These are phyloP conservation scores for Chaetomiaceae sp. DNA, from an alignment of 2,329 filamentous ascomycete genomes.

Conservation along the genomic window DNA sequence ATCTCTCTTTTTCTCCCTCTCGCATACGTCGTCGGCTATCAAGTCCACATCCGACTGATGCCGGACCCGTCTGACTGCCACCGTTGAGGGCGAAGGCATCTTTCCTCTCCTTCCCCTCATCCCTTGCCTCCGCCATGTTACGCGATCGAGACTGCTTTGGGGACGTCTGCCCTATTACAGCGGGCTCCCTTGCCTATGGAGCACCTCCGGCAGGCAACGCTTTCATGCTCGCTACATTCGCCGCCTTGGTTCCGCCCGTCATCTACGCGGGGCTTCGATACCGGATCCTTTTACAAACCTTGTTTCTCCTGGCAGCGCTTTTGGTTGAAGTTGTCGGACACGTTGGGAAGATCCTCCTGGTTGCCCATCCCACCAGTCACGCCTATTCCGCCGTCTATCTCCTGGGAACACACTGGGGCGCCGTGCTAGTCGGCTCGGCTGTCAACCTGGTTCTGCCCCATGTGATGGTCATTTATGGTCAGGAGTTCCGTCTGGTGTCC, in stretches of 20 bases:
- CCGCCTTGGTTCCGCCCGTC: constrained; percentile 24
- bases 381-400: constrained; percentile 41
- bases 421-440: constrained; percentile 41
- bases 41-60: constrained; percentile 4
- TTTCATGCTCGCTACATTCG: constrained; percentile 27
- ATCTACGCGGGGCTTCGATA: constrained; percentile 25
- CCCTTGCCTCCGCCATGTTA: constrained; percentile 16
- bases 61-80: background rate
- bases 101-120: no score
- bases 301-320: constrained; percentile 37
- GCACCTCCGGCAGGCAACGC: constrained; percentile 23
- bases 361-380: constrained; percentile 30
- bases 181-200: constrained; percentile 20
- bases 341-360: constrained; percentile 41
- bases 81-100: constrained; percentile 5
- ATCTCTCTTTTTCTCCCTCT: background rate
- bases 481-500: constrained; percentile 34
- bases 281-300: constrained; percentile 38
- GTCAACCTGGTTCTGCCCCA: constrained; percentile 44
- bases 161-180: constrained; percentile 19
- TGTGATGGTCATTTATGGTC: constrained; percentile 43
- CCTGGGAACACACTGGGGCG: constrained; percentile 44
- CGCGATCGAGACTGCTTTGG: constrained; percentile 22
- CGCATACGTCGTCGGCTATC: background rate
- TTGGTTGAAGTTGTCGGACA: constrained; percentile 44